These are phyloP conservation scores for Sideroxylon spinosum DNA, from an alignment of 179 eudicot species.

Conservation along the genomic window DNA sequence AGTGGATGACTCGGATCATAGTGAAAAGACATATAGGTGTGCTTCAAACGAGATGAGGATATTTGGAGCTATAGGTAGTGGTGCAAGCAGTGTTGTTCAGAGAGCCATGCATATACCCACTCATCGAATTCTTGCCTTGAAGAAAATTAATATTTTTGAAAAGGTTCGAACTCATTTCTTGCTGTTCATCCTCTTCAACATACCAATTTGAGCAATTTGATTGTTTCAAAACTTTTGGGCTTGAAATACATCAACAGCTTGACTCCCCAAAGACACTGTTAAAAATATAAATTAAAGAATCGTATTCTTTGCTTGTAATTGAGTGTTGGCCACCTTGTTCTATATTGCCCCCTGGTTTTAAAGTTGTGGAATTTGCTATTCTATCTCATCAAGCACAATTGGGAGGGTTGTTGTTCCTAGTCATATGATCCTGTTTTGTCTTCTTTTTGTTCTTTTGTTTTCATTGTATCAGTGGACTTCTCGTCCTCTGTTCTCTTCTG, in stretches of 20 bases:
- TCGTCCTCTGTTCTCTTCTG: too few relatives aligned
- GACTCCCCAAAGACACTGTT: background rate
- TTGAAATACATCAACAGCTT: slow-evolving; percentile 1
- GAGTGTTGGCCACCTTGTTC: too few relatives aligned
- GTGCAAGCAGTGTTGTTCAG: slow-evolving; percentile 98
- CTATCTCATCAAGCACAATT: too few relatives aligned
- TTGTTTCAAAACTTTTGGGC: background rate
- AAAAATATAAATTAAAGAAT: background rate
- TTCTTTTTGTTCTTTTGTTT: too few relatives aligned
- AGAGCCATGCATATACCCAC: slow-evolving; percentile 88
- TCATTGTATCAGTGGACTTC: too few relatives aligned
- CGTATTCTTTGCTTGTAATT: too few relatives aligned
- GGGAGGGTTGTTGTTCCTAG: too few relatives aligned
- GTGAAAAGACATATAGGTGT: slow-evolving; percentile 78
- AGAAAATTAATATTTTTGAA: slow-evolving; percentile 92
- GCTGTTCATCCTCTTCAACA: background rate
- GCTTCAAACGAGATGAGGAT: slow-evolving; percentile 92
- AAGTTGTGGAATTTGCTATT: too few relatives aligned
- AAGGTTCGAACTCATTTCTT: slow-evolving; percentile 46
- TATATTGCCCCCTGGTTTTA: too few relatives aligned
- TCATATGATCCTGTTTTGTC: too few relatives aligned
- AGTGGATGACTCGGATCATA: slow-evolving; percentile 43
- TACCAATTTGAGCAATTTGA: background rate
- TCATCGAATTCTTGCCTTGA: slow-evolving; percentile 84
- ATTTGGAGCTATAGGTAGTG: slow-evolving; percentile 93